A percentile compares a stretch with the other conserved stretches of the same genome.
phyloP scores from a whole-genome alignment of 2,329 filamentous ascomycete species.

The Exserohilum rostratum region DNA sequence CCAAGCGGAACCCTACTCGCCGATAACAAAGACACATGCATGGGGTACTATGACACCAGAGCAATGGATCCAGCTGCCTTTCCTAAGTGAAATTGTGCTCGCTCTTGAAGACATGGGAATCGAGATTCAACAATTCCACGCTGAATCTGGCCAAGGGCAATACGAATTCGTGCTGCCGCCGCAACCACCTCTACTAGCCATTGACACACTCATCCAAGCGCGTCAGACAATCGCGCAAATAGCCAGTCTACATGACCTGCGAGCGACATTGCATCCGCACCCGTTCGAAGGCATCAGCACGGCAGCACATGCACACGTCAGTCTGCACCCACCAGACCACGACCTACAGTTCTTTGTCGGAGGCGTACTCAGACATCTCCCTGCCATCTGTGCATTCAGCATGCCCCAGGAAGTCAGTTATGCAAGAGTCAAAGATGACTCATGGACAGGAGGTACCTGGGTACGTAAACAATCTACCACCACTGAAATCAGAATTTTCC shows the following conservation, averaged over 20 bases:
- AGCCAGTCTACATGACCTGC: conserved; percentile 66
- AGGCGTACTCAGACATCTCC: conserved; percentile 70
- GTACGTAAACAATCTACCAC: neutral
- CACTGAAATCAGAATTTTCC: neutral
- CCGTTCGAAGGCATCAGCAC: conserved; percentile 68
- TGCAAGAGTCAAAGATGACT: conserved; percentile 67
- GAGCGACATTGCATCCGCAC: conserved; percentile 76
- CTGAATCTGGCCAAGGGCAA: conserved; percentile 75
- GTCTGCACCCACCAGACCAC: conserved; percentile 60
- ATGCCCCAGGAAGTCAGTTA: conserved; percentile 72
- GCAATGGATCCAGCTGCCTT: conserved; percentile 63
- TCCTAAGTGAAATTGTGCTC: conserved; percentile 70
- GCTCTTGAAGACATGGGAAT: conserved; percentile 68
- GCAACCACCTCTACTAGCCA: conserved; percentile 66
- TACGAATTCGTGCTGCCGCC: conserved; percentile 77
- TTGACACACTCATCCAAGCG: conserved; percentile 74
- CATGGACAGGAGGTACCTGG: conserved; percentile 52
- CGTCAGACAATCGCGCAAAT: conserved; percentile 71
- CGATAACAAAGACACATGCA: conserved; percentile 68
- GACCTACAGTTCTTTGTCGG: conserved; percentile 72
- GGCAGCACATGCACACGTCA: conserved; percentile 73
- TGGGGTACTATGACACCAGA: conserved; percentile 72
- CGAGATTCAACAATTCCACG: conserved; percentile 73
- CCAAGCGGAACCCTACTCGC: conserved; percentile 39
- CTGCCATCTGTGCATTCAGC: conserved; percentile 70